Conservation (phyloP, 2,329 filamentous ascomycete species). For the Trichoderma atroviride region DNA sequence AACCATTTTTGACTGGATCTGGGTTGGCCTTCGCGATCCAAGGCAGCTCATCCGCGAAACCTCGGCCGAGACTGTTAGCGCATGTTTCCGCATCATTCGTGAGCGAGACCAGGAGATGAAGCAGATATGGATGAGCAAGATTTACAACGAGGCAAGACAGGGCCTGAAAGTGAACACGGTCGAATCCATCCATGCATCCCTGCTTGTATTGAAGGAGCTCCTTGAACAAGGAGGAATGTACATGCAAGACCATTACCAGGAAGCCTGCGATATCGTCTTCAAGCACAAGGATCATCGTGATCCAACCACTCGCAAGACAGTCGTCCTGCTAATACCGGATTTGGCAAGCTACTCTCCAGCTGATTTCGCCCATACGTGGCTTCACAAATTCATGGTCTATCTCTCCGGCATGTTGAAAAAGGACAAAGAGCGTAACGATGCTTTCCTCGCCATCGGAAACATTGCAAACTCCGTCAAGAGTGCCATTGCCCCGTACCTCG, state of each 20-base stretch:
- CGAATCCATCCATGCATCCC: conserved; percentile 90
- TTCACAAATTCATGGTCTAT: conserved; percentile 97
- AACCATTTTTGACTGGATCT: conserved; percentile 94
- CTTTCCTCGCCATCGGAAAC: conserved; percentile 93
- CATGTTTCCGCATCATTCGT: conserved; percentile 93
- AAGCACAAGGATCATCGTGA: conserved; percentile 93
- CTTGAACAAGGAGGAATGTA: conserved; percentile 97
- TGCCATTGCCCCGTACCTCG: conserved; percentile 90
- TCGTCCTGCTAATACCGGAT: conserved; percentile 88
- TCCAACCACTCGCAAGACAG: conserved; percentile 80
- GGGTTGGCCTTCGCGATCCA: conserved; percentile 87
- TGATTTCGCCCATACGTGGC: conserved; percentile 83
- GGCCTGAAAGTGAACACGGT: conserved; percentile 80
- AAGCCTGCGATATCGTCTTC: conserved; percentile 89
- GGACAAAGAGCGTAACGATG: conserved; percentile 90
- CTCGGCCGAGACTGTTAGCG: conserved; percentile 88
- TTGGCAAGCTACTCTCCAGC: conserved; percentile 89
- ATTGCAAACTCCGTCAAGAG: conserved; percentile 96
- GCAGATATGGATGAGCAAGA: conserved; percentile 84
- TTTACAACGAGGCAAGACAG: conserved; percentile 80
- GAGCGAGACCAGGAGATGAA: conserved; percentile 89
- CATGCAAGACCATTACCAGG: conserved; percentile 93
- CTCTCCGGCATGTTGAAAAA: conserved; percentile 92
- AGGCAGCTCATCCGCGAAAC: conserved; percentile 91
- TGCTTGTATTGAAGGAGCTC: conserved; percentile 89